phyloP scores from a whole-genome alignment of 2,329 filamentous ascomycete species.

The Catunica adiposa region DNA sequence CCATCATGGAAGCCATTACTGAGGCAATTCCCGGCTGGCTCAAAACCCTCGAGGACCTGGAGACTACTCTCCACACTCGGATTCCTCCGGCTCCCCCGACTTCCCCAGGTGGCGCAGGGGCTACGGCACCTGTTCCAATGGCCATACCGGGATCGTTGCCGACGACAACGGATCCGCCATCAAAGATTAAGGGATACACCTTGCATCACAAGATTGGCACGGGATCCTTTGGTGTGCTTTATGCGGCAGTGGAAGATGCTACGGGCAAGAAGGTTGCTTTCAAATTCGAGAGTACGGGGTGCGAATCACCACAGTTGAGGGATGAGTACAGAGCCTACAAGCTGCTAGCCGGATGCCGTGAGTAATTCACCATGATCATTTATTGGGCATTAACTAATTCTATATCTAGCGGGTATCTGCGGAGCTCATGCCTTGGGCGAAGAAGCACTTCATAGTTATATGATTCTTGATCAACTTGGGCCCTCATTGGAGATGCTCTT shows the following conservation, averaged over 20 bases:
- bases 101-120: not conserved
- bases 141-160: not conserved
- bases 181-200: not conserved
- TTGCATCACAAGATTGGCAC: slow-evolving; percentile 10
- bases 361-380: not conserved
- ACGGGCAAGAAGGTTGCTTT: slow-evolving; percentile 3
- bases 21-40: slow-evolving; percentile 7
- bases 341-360: slow-evolving; percentile 8
- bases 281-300: slow-evolving; percentile 12
- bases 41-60: slow-evolving; percentile 3
- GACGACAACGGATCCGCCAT: not conserved
- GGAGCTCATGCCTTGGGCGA: slow-evolving; percentile 9
- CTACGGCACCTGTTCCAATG: not conserved
- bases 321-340: slow-evolving; percentile 13
- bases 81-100: not conserved
- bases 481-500: slow-evolving; percentile 13
- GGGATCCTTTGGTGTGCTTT: slow-evolving; percentile 13
- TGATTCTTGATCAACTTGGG: slow-evolving; percentile 11
- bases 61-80: not conserved
- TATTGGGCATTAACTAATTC: not conserved
- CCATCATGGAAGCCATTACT: slow-evolving; percentile 6
- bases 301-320: slow-evolving; percentile 11
- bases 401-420: slow-evolving; percentile 6
- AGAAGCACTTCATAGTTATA: slow-evolving; percentile 10
- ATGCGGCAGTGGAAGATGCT: slow-evolving; percentile 2